phyloP scores from a whole-genome alignment of 306 rosid genomes.

The Citrullus colocynthis region DNA sequence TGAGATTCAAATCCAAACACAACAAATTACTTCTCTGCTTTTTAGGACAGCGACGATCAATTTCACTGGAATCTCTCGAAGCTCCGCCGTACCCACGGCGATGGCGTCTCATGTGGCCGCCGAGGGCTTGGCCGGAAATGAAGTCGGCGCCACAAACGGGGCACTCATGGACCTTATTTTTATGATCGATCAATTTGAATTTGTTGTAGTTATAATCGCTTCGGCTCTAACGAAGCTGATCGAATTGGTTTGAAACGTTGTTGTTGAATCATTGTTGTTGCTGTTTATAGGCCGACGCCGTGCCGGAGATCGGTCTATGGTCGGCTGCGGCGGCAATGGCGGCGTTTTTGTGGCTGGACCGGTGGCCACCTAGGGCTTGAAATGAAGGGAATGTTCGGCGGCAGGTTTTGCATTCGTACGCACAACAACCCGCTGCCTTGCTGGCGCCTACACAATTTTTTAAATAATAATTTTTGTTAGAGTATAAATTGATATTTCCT shows the following conservation, averaged over 20 bases:
- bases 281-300: slow-evolving; percentile 37
- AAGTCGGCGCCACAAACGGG: slow-evolving; percentile 75
- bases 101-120: slow-evolving; percentile 93
- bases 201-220: not conserved
- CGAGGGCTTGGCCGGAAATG: slow-evolving; percentile 79
- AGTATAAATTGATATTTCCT: too few relatives aligned
- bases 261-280: slow-evolving; percentile 11
- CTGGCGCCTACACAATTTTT: not conserved
- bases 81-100: slow-evolving; percentile 31
- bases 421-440: slow-evolving; percentile 29
- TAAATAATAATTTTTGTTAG: too few relatives aligned
- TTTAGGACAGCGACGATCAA: slow-evolving; percentile 22
- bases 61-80: slow-evolving; percentile 17
- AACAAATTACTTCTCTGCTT: slow-evolving; percentile 33
- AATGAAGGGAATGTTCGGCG: slow-evolving; percentile 66
- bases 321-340: slow-evolving; percentile 15
- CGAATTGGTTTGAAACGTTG: slow-evolving; percentile 16
- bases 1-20: slow-evolving; percentile 82
- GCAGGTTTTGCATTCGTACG: slow-evolving; percentile 80
- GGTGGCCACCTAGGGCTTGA: slow-evolving; percentile 81
- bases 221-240: slow-evolving; percentile 33
- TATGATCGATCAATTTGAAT: not conserved
- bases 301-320: slow-evolving; percentile 12
- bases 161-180: slow-evolving; percentile 60
- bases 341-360: slow-evolving; percentile 86